phyloP scores from a whole-genome alignment of 139 green algal species.

The Auxenochlorella protothecoides region DNA sequence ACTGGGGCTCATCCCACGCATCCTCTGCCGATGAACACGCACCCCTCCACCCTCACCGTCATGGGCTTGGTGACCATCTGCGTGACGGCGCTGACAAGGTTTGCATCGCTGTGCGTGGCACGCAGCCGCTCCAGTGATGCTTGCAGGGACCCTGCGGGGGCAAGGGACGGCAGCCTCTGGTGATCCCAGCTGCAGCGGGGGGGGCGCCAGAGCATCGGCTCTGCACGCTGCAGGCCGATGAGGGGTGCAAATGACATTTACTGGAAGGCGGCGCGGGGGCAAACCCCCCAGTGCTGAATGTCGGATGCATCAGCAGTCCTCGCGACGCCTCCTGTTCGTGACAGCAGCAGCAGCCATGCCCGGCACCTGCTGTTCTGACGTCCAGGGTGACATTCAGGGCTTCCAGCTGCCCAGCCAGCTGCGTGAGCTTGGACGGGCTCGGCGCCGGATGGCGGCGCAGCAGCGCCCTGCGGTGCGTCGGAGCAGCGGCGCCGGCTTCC shows the following conservation, averaged over 20 bases:
- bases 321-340: too few species aligned
- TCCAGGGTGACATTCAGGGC: too few species aligned
- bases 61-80: constrained; percentile 83
- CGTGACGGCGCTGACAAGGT: constrained; percentile 36
- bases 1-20: background rate
- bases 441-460: constrained; percentile 59
- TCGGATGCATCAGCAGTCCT: too few species aligned
- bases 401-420: constrained; percentile 19
- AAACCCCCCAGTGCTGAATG: too few species aligned
- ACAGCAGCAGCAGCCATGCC: too few species aligned
- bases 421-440: constrained; percentile 43
- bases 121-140: constrained; percentile 33
- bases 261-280: too few species aligned
- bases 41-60: constrained; percentile 21
- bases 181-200: background rate
- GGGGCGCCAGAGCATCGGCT: background rate
- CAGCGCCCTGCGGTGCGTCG: constrained; percentile 28
- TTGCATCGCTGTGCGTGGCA: background rate
- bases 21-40: constrained; percentile 33
- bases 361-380: too few species aligned
- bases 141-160: constrained; percentile 19
- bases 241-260: too few species aligned
- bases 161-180: too few species aligned
- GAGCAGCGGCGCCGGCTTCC: too few species aligned
- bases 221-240: too few species aligned